These are phyloP conservation scores for Sugiyamaella chiloensis DNA, from an alignment of 805 yeast species.

Conservation along the genomic window DNA sequence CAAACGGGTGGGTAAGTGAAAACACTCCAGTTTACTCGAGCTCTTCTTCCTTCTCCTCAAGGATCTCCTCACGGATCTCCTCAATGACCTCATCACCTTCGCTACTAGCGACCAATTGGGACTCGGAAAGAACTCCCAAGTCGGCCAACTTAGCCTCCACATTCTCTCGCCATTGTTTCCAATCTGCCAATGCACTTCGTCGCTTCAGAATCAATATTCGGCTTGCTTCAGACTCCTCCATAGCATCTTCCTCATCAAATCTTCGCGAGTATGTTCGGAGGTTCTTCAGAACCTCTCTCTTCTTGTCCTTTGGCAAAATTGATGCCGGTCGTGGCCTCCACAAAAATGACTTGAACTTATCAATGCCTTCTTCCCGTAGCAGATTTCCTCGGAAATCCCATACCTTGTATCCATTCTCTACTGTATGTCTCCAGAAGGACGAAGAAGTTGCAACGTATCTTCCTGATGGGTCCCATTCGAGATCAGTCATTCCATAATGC, in stretches of 20 bases:
- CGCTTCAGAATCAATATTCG: slow-evolving; percentile 85
- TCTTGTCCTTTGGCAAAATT: slow-evolving; percentile 68
- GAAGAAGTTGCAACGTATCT: slow-evolving; percentile 87
- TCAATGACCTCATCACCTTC: slow-evolving; percentile 61
- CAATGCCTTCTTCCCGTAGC: slow-evolving; percentile 71
- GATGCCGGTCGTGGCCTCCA: slow-evolving; percentile 98
- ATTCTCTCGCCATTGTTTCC: slow-evolving; percentile 73
- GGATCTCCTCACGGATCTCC: slow-evolving; percentile 61
- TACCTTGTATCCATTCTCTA: slow-evolving; percentile 87
- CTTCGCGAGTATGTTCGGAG: slow-evolving; percentile 85
- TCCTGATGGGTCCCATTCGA: slow-evolving; percentile 96
- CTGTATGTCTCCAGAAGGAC: slow-evolving; percentile 74
- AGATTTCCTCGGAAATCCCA: slow-evolving; percentile 79
- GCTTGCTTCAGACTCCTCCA: slow-evolving; percentile 90
- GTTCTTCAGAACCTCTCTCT: slow-evolving; percentile 87
- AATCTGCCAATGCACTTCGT: slow-evolving; percentile 75
- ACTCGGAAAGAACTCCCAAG: slow-evolving; percentile 40
- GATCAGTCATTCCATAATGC: slow-evolving; percentile 73
- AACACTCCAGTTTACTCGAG: slow-evolving; percentile 28
- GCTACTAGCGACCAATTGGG: slow-evolving; percentile 43
- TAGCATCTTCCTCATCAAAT: slow-evolving; percentile 91
- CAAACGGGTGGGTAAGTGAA: too few species aligned
- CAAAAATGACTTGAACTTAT: slow-evolving; percentile 79
- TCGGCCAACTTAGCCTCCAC: slow-evolving; percentile 46
- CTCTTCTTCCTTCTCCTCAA: slow-evolving; percentile 48